Base-by-base conservation (phyloP, 2,329 filamentous ascomycete species). In the Monosporascus sp. region DNA sequence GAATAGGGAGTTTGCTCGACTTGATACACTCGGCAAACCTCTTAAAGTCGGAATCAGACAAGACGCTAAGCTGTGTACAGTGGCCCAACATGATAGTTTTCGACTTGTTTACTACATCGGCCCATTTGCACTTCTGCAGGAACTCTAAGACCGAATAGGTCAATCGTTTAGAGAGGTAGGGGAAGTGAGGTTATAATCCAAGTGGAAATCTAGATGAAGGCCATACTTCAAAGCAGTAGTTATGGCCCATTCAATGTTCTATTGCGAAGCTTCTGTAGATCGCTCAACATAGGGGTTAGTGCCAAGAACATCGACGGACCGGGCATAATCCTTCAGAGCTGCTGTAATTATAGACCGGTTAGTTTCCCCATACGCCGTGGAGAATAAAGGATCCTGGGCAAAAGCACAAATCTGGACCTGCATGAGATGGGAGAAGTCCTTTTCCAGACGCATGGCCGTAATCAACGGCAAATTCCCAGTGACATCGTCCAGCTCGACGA, bases 251-350 rank as follows among this genome's bases (percentile, higher is more conserved):
- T 78, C 71, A 18, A 88, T 79, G 60, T 89, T 90, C 48, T 65
- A 63, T 50, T 76, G 71, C 54, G 77, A 74, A 6, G 74, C 74
- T 9, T 69, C 66, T 20, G 71, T 61, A 25, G 73, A 73, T 5
- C 70, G 64, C 66, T 90, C 87, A 2, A 89, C 85, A 60, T 90
- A 90, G 0, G 86, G 86, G 1, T 86, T 88, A 48, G 81, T 83
- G 3, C 86, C 86, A 20, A 90, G 61, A 0, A 77, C 85, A 42
- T 82, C 81, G 2, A 89, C 76, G 2, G 66, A 70, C 5, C 65
- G 59, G 1, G 51, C 56, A 41, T 62, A 60, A 24, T 57, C 44
- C 39, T 48, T 57, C 24, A 74, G 58, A 2, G 66, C 65, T 17
- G 61, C 67, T 5, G 63, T 60, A 5, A 79, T 65, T 15, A 82